A percentile compares a stretch with the other conserved stretches of the same genome.
Conservation (phyloP, 2,329 filamentous ascomycete species). For the Ascochyta koolunga region DNA sequence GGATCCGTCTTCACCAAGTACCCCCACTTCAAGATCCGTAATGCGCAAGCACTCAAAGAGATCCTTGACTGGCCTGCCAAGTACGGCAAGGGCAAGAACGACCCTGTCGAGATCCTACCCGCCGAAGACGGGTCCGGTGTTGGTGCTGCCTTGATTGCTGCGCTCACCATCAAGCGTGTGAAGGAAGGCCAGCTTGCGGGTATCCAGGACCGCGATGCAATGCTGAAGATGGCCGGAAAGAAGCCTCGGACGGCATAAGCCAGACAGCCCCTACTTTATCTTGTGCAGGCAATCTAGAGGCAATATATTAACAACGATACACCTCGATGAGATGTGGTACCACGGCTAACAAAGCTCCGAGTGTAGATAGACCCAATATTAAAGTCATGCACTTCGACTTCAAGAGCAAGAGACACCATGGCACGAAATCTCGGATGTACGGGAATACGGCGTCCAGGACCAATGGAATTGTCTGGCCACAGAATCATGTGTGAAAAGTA, state of each 20-base stretch:
- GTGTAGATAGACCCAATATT: not conserved
- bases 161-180: conserved; percentile 67
- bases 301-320: not conserved
- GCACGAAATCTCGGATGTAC: not conserved
- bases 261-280: not conserved
- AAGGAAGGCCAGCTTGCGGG: conserved; percentile 65
- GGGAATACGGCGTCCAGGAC: not conserved
- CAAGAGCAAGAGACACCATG: not conserved
- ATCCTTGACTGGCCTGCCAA: conserved; percentile 92
- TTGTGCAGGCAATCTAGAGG: conserved; percentile 3
- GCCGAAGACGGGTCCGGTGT: conserved; percentile 97
- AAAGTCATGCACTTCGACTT: too few relatives aligned
- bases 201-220: conserved; percentile 58
- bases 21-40: conserved; percentile 93
- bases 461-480: not conserved
- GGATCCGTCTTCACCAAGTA: conserved; percentile 99
- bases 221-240: conserved; percentile 45
- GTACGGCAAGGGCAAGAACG: conserved; percentile 65
- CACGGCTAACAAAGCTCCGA: not conserved
- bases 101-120: conserved; percentile 84
- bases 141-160: conserved; percentile 92
- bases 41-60: conserved; percentile 86
- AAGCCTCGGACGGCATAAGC: conserved; percentile 10
- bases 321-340: not conserved
- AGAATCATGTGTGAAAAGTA: not conserved